Evolutionary conservation across 2,329 filamentous ascomycete species (phyloP), one percentile per base, ranked within the genome.

Genomic region (Diaporthe aspalathi): DNA sequence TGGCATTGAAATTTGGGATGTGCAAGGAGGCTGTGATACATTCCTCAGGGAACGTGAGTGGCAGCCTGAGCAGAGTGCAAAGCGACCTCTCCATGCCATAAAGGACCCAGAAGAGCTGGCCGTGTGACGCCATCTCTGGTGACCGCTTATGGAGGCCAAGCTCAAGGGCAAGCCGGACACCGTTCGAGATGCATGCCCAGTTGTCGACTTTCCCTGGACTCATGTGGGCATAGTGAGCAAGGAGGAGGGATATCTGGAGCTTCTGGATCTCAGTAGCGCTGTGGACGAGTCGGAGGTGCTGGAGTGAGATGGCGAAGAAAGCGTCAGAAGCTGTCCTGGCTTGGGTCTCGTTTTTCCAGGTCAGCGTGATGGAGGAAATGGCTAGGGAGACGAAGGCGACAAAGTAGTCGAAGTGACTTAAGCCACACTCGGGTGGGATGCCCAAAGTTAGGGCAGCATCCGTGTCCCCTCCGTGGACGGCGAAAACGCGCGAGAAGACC

Each of bases 381-480:
- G 67, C 67, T 1, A 70, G 40, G 14, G 56, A 24, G 5, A 70
- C 24, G 17, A 70, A 70, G 17, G 56, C 67, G 40, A 29, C 67
- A 16, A 70, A 70, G 54, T 65, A 70, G 49, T 70, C 67, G 45
- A 70, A 70, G 16, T 70, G 67, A 17, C 54, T 32, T n/a, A 70
- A 14, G 14, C 67, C 67, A 17, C 54, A 70, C 35, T 70, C 67
- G 5, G 45, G 67, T 17, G 67, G 45, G 4, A 70, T 70, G 2
- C 67, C 67, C 11, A 63, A 14, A 24, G 67, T 52, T 17, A 70
- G 47, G 3, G 56, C 67, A 20, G 54, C 54, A 53, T 70, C 67
- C 14, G 67, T 70, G 56, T 70, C 56, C 12, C 67, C 67, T 14
- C 56, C 67, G 45, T 70, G 45, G 27, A 27, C 50, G 53, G n/a